Base-by-base conservation (phyloP, 768 basidiomycete genomes). In the Mycena rosella region DNA sequence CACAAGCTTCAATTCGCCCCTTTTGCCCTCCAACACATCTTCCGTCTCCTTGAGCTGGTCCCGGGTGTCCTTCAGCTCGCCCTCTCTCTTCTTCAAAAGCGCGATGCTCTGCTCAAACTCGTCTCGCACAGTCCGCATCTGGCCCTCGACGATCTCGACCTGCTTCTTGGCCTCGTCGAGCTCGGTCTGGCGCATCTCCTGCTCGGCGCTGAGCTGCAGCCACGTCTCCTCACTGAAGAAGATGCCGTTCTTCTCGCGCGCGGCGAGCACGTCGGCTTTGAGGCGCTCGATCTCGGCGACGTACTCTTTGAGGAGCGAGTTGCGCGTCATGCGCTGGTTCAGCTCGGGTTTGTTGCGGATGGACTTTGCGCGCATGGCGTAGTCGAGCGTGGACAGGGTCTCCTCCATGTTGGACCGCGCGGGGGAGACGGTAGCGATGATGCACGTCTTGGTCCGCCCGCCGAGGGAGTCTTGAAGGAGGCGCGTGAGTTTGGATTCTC, bases 381-480 rank as follows among this genome's bases (percentile, higher is more conserved):
- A 99, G 77, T 98, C 96, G 48, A 99, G 90, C 0, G 98, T 99
- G 3, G 96, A 98, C 22, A 98, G 87, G 0, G 98, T 99, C 79
- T 99, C 98, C 78, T 99, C 98, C 82, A 97, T 87, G 76, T 97
- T 98, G 27, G 90, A 94, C 26, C 94, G 89, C 6, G 95, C 94
- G 1, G 98, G 97, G 11, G 96, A 97, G 74, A 98, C 89, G 8
- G 98, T 99, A 0, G 96, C 98, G 68, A 99, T 94, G 75, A 99
- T 96, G 73, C 96, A 97, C 0, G 98, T 99, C 81, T 98, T 99
- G 8, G 98, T 99, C 34, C 91, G 88, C 0, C 98, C 98, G 8
- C 98, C 98, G 6, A 99, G 86, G n/a, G 98, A 99, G 80, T 99
- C 98, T 91, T 99, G 97, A 5, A 99, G 86, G 13, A 99, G 86